phyloP scores from a whole-genome alignment of 495 filamentous ascomycete species.

The Sordaria brevicollis region DNA sequence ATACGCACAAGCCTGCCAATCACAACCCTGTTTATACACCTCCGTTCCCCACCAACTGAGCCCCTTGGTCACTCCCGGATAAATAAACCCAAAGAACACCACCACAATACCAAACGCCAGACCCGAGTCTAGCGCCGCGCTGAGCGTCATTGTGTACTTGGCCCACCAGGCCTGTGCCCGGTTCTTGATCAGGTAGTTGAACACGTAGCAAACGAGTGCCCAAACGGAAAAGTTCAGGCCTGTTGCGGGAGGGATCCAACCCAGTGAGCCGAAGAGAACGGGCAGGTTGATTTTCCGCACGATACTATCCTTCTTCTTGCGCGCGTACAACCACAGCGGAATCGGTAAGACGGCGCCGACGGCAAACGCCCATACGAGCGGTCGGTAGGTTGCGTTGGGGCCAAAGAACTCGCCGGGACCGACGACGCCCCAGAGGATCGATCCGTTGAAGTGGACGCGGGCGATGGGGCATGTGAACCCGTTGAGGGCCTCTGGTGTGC shows the following conservation, averaged over 20 bases:
- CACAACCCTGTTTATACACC: slow-evolving; percentile 54
- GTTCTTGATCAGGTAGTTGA: slow-evolving; percentile 64
- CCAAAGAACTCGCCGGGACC: slow-evolving; percentile 73
- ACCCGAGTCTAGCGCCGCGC: slow-evolving; percentile 72
- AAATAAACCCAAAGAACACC: slow-evolving; percentile 74
- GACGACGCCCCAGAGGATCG: slow-evolving; percentile 81
- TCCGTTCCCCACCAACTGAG: slow-evolving; percentile 73
- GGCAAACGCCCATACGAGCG: slow-evolving; percentile 67
- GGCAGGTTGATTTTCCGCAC: slow-evolving; percentile 60
- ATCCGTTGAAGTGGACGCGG: slow-evolving; percentile 82
- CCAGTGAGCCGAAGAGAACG: slow-evolving; percentile 60
- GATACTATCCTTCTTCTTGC: slow-evolving; percentile 34
- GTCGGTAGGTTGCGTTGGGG: slow-evolving; percentile 54
- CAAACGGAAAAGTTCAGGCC: slow-evolving; percentile 77
- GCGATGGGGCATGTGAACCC: slow-evolving; percentile 84
- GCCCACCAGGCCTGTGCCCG: slow-evolving; percentile 67
- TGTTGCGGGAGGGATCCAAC: slow-evolving; percentile 78
- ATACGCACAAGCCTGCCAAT: slow-evolving; percentile 56
- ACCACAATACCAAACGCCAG: slow-evolving; percentile 69
- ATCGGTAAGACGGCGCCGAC: slow-evolving; percentile 62
- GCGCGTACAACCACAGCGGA: slow-evolving; percentile 52
- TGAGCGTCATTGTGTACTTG: slow-evolving; percentile 83
- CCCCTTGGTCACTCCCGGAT: slow-evolving; percentile 52
- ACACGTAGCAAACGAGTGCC: slow-evolving; percentile 71
- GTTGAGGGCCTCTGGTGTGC: slow-evolving; percentile 67